A percentile compares a stretch with the other conserved stretches of the same genome.
These are phyloP conservation scores for Saururus chinensis DNA, from an alignment of 164 flowering plant species.

Conservation along the genomic window DNA sequence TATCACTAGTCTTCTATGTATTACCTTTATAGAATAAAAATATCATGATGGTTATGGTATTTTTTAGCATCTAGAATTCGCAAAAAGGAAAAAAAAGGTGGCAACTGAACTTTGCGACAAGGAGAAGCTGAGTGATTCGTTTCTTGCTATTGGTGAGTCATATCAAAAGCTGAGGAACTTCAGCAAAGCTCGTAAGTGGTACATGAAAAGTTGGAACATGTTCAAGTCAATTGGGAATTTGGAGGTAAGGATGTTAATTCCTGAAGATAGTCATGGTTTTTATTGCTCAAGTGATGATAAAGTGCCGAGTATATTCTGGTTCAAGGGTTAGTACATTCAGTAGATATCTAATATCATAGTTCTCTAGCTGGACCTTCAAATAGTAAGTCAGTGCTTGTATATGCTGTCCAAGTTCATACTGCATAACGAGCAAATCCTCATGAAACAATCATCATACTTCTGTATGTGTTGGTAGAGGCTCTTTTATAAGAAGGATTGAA, in stretches of 20 bases:
- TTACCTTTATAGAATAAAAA: no score
- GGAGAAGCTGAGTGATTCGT: constrained; percentile 83
- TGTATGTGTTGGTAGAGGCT: no score
- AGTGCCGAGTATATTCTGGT: not conserved
- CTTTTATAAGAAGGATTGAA: no score
- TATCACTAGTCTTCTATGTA: no score
- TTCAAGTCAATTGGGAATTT: constrained; percentile 63
- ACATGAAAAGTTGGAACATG: constrained; percentile 53
- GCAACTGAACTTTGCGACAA: constrained; percentile 77
- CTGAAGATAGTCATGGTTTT: not conserved
- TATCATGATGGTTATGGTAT: not conserved
- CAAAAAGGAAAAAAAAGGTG: constrained; percentile 67
- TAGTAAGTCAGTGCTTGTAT: no score
- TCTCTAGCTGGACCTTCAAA: no score
- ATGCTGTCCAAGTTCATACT: no score
- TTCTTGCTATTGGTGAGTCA: constrained; percentile 74
- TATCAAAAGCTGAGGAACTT: constrained; percentile 79
- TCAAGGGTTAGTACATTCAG: no score
- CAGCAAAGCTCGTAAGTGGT: constrained; percentile 79
- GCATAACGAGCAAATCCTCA: no score
- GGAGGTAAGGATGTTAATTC: constrained; percentile 50
- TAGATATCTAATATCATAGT: no score
- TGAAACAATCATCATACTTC: no score
- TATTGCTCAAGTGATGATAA: not conserved
- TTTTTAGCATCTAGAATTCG: constrained; percentile 56